A percentile compares a stretch with the other conserved stretches of the same genome.
phyloP scores from a whole-genome alignment of 176 grass and related monocot genomes.

The Rhynchospora pubera region DNA sequence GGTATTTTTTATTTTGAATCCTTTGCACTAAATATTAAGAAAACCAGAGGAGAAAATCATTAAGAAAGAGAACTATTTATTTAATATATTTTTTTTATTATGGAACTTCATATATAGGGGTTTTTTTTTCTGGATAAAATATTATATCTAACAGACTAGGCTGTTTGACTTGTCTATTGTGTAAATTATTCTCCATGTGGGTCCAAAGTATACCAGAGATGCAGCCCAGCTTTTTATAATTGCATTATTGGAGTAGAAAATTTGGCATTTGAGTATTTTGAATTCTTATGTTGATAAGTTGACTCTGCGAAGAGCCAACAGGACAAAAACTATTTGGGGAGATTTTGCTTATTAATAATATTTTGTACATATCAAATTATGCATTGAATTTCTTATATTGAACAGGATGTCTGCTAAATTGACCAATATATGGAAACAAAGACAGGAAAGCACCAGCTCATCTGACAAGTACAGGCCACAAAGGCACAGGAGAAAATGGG shows the following conservation, averaged over 20 bases:
- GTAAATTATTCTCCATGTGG: neutral
- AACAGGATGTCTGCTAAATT: neutral
- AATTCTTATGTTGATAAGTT: conserved; percentile 14
- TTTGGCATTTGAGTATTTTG: neutral
- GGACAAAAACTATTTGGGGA: neutral
- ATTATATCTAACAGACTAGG: neutral
- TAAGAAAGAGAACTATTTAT: neutral
- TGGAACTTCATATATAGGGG: neutral
- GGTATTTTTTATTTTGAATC: neutral
- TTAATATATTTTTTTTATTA: neutral
- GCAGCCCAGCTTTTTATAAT: neutral
- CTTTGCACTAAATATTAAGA: neutral
- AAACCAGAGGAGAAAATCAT: neutral
- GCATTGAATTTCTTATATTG: neutral
- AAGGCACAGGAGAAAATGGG: neutral
- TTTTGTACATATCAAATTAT: neutral
- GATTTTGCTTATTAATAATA: neutral
- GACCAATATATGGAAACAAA: neutral
- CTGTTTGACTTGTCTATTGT: neutral
- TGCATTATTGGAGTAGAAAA: conserved; percentile 5
- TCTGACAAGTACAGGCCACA: neutral
- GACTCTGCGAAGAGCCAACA: neutral
- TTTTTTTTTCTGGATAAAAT: neutral
- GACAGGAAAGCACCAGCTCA: neutral
- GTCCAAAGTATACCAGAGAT: neutral